Base-by-base conservation (phyloP, 768 basidiomycete species). In the Lyophyllum semitale region DNA sequence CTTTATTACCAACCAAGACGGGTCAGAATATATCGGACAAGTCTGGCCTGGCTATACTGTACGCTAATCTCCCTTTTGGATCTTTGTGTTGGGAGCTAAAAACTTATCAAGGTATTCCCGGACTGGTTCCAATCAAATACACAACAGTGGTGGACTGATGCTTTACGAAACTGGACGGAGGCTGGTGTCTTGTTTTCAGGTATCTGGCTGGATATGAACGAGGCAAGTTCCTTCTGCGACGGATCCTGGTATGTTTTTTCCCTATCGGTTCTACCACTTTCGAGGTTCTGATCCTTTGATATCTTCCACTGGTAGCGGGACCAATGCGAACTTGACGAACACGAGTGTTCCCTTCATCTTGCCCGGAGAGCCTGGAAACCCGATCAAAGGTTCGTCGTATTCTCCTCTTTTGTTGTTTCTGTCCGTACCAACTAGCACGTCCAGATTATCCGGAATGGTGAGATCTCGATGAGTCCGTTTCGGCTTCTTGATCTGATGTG, bases 31-130 rank as follows among this genome's bases (percentile, higher is more conserved):
- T 66, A 65, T 89, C 1, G 91, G 91, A 11, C 78, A 85, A 63
- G 89, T 90, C 8, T 91, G 87, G 89, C 88, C 89, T 15, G 88
- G 89, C 22, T 86, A 82, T 68, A 85, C 87, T 7, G 87, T 84
- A 32, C 17, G 77, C 64, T 18, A 15, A 38, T 45, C n/a, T 32
- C 17, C 33, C 18, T 38, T 33, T 48, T 35, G 37, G 23, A 4
- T 18, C 13, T 42, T 48, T 13, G 30, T 18, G 3, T 11, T 8
- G 20, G 18, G 18, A 32, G 8, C 17, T 53, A 13, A 29, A n/a
- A 4, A 5, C 11, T 17, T 6, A n/a, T 27, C 20, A 7, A 80
- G 82, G 79, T 76, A 27, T 87, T 83, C 66, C 83, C 84, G 0
- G 85, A 87, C 60, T 86, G 82, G 83, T 84, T 85, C 55, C 72